Conservation (phyloP, 2,329 filamentous ascomycete genomes). For the Aspergillus piperis region DNA sequence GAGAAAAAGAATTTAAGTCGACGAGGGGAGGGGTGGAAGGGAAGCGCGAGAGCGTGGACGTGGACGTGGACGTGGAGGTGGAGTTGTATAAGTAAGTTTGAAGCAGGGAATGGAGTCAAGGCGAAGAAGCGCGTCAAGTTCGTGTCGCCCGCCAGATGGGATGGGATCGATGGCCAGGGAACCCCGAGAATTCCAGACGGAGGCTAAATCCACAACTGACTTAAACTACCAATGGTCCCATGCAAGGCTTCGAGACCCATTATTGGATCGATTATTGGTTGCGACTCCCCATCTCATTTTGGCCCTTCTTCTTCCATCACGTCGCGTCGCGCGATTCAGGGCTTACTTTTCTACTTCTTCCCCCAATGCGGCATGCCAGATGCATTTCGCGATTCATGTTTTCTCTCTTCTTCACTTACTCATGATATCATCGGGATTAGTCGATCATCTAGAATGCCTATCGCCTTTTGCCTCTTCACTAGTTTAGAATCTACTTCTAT, state of each 20-base stretch:
- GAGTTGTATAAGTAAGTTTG: slow-evolving; percentile 7
- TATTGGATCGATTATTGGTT: slow-evolving; percentile 9
- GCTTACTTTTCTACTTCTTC: neutral
- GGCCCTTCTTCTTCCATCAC: neutral
- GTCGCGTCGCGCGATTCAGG: slow-evolving; percentile 1
- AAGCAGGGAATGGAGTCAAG: neutral
- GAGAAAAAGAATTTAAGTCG: neutral
- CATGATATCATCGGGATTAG: neutral
- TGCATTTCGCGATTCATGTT: neutral
- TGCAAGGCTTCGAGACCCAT: slow-evolving; percentile 3
- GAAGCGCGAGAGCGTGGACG: neutral
- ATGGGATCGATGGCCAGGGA: neutral
- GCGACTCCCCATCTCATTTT: neutral
- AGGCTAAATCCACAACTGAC: neutral
- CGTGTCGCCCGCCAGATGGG: slow-evolving; percentile 10
- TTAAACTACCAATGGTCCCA: neutral
- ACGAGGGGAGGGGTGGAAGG: neutral
- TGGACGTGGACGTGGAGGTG: too few relatives aligned
- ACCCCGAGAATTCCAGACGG: slow-evolving; percentile 1
- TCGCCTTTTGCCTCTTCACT: neutral
- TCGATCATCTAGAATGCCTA: neutral
- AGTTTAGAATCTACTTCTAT: neutral
- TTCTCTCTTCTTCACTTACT: too few relatives aligned
- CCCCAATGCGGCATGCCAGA: neutral
- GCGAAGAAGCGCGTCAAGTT: slow-evolving; percentile 16